Base-by-base conservation (phyloP, 164 flowering plant species). In the Umbellularia californica region DNA sequence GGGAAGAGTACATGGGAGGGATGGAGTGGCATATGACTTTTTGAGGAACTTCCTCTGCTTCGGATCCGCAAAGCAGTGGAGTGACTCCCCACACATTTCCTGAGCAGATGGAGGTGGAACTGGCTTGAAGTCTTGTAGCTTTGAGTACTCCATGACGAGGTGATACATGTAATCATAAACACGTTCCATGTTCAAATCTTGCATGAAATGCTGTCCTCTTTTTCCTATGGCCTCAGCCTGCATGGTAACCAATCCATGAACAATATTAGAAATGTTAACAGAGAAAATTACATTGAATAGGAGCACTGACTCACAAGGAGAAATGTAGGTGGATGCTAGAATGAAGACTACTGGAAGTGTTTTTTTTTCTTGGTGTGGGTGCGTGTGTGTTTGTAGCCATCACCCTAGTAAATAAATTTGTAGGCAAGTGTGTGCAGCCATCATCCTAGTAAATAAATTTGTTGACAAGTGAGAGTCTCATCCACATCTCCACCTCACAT, bases 111-210 rank as follows among this genome's bases (percentile, higher is more conserved):
- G 41, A 69, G 95, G 94, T 22, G 82, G 84, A 2, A 28, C 64
- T 11, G 95, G 97, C 87, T 85, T 84, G 84, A 90, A 94, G 28
- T 85, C 87, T 74, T 65, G 95, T 71, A 92, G 82, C 79, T 88
- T 91, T 6, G 95, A 82, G 86, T 91, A 94, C 77, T 89, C 91
- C 0, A 51, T 25, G 20, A 94, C 79, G 64, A 94, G 88, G 72
- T 92, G 97, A 82, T 80, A 89, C 97, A 94, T 92, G 82, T 92
- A 92, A 75, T 90, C 95, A 60, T 92, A 92, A 5, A 92, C 85
- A 2, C 83, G 76, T 33, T 89, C 89, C 90, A 89, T 94, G 52
- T 72, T 80, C 79, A 91, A 67, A 65, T 33, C 80, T 78, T 82
- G 88, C 96, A 92, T 92, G 68, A 87, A 84, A 60, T 78, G 72